Conservation (phyloP, 2,329 filamentous ascomycete genomes). For the Cordyceps sp. region DNA sequence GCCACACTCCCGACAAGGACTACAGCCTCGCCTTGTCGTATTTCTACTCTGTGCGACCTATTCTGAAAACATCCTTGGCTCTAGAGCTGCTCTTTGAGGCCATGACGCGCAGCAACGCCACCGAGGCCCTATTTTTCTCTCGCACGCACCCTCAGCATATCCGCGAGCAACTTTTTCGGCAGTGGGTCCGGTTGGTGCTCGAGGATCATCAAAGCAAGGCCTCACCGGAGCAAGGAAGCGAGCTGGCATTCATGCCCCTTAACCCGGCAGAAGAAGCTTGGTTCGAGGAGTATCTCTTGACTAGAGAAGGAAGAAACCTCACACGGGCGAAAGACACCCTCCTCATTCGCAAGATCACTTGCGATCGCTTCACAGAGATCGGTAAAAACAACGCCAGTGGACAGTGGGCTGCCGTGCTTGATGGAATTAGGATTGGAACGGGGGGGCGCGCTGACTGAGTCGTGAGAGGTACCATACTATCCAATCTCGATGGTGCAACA, state of each 20-base stretch:
- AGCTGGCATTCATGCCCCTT: slow-evolving; percentile 61
- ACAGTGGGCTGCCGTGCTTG: slow-evolving; percentile 31
- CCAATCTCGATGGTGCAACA: no score
- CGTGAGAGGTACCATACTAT: no score
- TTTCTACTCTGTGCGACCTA: slow-evolving; percentile 59
- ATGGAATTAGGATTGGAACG: slow-evolving; percentile 31
- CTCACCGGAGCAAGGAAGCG: slow-evolving; percentile 39
- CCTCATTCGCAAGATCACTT: slow-evolving; percentile 56
- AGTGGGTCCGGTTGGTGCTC: slow-evolving; percentile 44
- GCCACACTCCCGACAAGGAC: slow-evolving; percentile 40
- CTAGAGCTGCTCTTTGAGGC: slow-evolving; percentile 53
- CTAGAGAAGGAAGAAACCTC: slow-evolving; percentile 46
- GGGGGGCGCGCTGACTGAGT: slow-evolving; percentile 13
- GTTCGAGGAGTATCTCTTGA: slow-evolving; percentile 52
- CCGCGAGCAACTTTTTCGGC: slow-evolving; percentile 49
- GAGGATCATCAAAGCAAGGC: slow-evolving; percentile 19
- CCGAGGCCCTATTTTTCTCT: slow-evolving; percentile 59
- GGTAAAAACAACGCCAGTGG: slow-evolving; percentile 24
- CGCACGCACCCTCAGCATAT: slow-evolving; percentile 45
- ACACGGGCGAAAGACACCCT: slow-evolving; percentile 56
- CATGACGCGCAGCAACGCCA: slow-evolving; percentile 48
- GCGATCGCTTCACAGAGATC: slow-evolving; percentile 37
- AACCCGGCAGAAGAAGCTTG: slow-evolving; percentile 53
- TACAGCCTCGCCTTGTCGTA: slow-evolving; percentile 57
- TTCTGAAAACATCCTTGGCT: slow-evolving; percentile 45